These are phyloP conservation scores for Nemania diffusa DNA, from an alignment of 2,329 filamentous ascomycete species.

Conservation along the genomic window DNA sequence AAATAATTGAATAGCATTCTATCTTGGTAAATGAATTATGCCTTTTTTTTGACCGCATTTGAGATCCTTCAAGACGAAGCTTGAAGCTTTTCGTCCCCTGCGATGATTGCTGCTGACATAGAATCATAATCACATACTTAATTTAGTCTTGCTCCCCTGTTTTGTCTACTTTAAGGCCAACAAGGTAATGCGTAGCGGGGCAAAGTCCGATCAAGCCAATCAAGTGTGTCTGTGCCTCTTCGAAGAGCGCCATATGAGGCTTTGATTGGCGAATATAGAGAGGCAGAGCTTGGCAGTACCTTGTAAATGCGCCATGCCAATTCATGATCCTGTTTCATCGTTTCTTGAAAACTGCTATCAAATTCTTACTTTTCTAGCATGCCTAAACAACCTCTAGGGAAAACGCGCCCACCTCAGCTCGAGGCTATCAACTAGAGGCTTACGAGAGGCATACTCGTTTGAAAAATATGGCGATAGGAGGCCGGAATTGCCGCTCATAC, in stretches of 20 bases:
- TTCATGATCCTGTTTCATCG: not conserved
- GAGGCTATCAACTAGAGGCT: no score
- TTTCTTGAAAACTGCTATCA: no score
- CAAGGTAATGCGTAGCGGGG: constrained; percentile 19
- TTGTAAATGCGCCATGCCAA: not conserved
- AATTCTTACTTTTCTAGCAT: no score
- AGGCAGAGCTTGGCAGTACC: not conserved
- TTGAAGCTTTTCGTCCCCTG: constrained; percentile 1
- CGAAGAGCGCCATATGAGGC: not conserved
- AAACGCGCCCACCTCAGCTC: no score
- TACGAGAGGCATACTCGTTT: no score
- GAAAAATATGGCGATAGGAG: no score
- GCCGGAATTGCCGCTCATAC: not conserved
- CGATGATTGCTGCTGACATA: constrained; percentile 7
- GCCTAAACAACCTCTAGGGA: no score
- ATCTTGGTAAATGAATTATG: not conserved
- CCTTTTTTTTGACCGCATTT: not conserved
- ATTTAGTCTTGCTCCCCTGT: no score
- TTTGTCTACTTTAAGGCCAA: not conserved
- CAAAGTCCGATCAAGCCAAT: constrained; percentile 41
- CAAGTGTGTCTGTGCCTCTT: not conserved
- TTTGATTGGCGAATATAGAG: not conserved
- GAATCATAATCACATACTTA: no score
- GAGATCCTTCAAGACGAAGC: not conserved
- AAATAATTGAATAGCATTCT: not conserved